Base-by-base conservation (phyloP, 805 yeast species). In the Jamesozyma spencerorum region DNA sequence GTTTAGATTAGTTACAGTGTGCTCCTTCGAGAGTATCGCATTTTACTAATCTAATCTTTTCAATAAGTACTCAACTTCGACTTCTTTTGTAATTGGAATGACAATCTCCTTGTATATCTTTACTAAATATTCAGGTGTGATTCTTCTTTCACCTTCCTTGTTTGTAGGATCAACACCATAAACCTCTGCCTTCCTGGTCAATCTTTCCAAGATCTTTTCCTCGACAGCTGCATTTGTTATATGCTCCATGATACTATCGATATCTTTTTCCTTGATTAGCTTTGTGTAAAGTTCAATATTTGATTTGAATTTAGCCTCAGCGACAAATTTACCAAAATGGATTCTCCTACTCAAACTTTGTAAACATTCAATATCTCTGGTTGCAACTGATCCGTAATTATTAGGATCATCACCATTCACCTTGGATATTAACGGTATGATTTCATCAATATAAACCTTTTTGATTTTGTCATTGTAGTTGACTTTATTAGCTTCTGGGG, bases 321-420 rank as follows among this genome's bases (percentile, higher is more conserved):
- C 98, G 8, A 92, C 98, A 69, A 90, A 92, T 63, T 84, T 85
- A 37, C 98, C 98, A 64, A 90, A 92, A 64, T 92, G 98, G 50
- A 92, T 85, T 58, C 98, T 74, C 54, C 98, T 72, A 7, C 95
- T 83, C 34, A 92, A 65, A 4, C 95, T 81, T 62, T 92, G 96
- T 49, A 92, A 70, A 49, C 83, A 77, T 49, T 84, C 94, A 42
- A 90, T 83, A 58, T 92, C 98, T 47, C 85, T 70, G 31, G 77
- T 67, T 3, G 94, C 80, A 31, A 92, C 85, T 20, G 94, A 81
- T 1, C 98, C 98, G 41, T 78, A 69, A 61, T 88, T 92, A 57
- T 87, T 96, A 32, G 70, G 66, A 54, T 87, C 94, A 42, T 87
- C 94, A 1, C 85, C 81, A 27, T 62, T 55, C 31, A 68, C 72